Evolutionary conservation across 352 stramenopile species (phyloP).

Genomic region (Aphanomyces astaci): DNA sequence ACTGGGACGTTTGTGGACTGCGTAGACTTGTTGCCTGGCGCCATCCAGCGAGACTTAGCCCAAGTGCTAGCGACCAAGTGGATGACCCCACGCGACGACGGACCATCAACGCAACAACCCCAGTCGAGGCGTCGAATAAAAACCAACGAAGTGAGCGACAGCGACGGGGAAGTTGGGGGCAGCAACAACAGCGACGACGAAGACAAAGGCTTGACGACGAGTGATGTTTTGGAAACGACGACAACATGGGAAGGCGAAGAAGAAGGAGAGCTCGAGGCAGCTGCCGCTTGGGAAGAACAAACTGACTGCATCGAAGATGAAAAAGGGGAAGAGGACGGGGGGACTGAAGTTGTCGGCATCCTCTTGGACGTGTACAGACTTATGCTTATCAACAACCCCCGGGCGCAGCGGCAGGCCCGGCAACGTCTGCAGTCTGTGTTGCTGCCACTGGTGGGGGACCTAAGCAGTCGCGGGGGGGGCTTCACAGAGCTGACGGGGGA

Average conservation of each 20-base stretch:
- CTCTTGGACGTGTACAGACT: conserved; percentile 1
- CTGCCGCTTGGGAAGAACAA: too few relatives aligned
- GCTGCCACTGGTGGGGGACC: background rate
- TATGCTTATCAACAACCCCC: background rate
- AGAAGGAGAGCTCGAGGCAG: background rate
- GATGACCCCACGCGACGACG: too few relatives aligned
- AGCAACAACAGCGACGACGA: background rate
- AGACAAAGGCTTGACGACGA: background rate
- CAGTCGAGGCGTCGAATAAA: too few relatives aligned
- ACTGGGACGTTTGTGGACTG: background rate
- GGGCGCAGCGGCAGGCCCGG: background rate
- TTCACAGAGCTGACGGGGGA: background rate
- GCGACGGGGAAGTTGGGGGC: background rate
- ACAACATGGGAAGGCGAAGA: background rate
- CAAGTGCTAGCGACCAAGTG: background rate
- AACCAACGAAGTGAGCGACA: background rate
- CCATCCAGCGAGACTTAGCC: background rate
- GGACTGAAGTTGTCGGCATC: background rate
- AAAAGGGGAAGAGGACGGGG: background rate
- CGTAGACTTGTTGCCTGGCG: background rate
- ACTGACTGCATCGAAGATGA: background rate
- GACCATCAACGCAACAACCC: background rate
- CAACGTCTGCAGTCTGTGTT: background rate
- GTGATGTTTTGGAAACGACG: background rate
- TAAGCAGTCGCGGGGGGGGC: background rate